Conservation (phyloP, 768 basidiomycete species). For the Amanita rimosa region DNA sequence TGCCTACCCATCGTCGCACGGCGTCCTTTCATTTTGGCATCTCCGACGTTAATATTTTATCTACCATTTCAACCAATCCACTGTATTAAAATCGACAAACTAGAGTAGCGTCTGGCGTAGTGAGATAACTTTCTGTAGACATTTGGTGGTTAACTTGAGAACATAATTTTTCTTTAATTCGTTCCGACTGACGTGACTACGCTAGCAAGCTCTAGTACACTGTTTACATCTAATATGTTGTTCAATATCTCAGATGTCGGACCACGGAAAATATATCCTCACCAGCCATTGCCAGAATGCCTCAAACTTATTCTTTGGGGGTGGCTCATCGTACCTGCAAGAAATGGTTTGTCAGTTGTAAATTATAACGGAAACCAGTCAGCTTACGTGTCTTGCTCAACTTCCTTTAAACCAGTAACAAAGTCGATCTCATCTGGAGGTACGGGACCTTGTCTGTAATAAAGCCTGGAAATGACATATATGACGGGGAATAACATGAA, state of each 20-base stretch:
- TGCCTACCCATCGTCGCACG: background rate
- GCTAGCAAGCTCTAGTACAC: background rate
- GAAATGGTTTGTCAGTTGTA: background rate
- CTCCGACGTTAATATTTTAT: conserved; percentile 2
- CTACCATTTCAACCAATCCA: conserved; percentile 7
- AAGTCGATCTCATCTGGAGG: conserved; percentile 76
- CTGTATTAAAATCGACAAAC: conserved; percentile 13
- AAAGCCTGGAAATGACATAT: conserved; percentile 48
- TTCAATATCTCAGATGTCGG: background rate
- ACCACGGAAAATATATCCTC: conserved; percentile 19
- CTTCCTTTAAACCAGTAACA: conserved; percentile 52
- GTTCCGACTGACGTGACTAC: background rate
- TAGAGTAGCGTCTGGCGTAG: conserved; percentile 3
- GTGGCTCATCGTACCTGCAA: conserved; percentile 50
- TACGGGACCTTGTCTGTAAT: conserved; percentile 34
- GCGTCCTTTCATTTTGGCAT: conserved; percentile 7
- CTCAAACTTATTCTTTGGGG: conserved; percentile 56
- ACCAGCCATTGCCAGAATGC: conserved; percentile 78
- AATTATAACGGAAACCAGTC: background rate
- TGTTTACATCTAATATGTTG: conserved; percentile 10
- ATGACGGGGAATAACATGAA: conserved; percentile 63
- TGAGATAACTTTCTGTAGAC: conserved; percentile 1
- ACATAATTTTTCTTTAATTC: background rate
- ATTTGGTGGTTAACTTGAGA: background rate
- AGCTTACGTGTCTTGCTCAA: conserved; percentile 51